Conservation (phyloP, 2,329 filamentous ascomycete genomes). For the Aspergillus tamarii region DNA sequence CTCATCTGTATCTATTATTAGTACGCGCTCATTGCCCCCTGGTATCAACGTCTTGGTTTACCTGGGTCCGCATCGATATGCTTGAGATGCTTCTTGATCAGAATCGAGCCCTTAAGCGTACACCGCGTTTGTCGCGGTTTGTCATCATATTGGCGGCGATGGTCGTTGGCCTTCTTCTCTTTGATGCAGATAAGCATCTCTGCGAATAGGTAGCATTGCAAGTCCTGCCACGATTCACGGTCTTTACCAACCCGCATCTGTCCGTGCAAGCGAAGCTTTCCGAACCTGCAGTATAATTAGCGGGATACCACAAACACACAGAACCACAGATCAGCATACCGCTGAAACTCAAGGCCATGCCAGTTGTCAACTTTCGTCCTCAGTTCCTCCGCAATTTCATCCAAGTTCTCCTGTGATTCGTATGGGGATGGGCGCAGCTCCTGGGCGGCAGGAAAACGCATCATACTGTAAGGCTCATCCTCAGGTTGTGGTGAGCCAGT, state of each 20-base stretch:
- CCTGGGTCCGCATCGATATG: conserved; percentile 71
- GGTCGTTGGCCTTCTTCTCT: conserved; percentile 74
- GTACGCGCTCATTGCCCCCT: not conserved
- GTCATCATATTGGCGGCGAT: conserved; percentile 64
- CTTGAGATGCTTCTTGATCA: conserved; percentile 97
- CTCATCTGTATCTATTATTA: conserved; percentile 59
- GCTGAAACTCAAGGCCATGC: conserved; percentile 91
- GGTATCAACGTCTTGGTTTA: conserved; percentile 28
- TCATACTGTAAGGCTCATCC: conserved; percentile 59
- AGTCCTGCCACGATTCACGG: conserved; percentile 92
- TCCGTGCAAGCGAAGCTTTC: conserved; percentile 86
- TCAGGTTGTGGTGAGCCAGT: conserved; percentile 52
- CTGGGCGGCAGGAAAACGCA: conserved; percentile 45
- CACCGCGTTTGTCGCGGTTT: conserved; percentile 72
- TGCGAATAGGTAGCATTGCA: conserved; percentile 94
- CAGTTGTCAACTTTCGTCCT: conserved; percentile 93
- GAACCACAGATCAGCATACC: conserved; percentile 51
- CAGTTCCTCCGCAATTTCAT: conserved; percentile 84
- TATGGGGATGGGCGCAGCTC: conserved; percentile 67
- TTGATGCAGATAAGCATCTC: conserved; percentile 99
- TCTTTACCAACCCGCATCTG: conserved; percentile 94
- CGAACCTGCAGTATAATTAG: conserved; percentile 66
- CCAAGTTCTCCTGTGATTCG: conserved; percentile 74
- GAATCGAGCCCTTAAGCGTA: conserved; percentile 93
- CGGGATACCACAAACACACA: not conserved